A percentile compares a stretch with the other conserved stretches of the same genome.
Conservation (phyloP, 176 grass and related monocot genomes). For the Oryza longistaminata region DNA sequence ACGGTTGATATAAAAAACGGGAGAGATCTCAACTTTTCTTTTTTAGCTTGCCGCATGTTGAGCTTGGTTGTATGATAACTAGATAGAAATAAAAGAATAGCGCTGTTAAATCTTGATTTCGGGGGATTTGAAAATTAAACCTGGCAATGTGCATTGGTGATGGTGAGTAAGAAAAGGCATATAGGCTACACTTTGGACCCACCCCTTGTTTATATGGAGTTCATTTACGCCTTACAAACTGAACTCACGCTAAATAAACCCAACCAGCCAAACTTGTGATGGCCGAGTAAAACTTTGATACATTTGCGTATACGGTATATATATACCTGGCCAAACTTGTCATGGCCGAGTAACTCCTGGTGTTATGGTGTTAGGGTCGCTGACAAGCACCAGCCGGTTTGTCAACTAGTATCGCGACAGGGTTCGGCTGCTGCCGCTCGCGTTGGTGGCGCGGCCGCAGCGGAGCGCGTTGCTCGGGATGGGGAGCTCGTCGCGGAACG, state of each 20-base stretch:
- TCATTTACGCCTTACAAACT: neutral
- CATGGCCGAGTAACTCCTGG: neutral
- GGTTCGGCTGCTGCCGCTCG: neutral
- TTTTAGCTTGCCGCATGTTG: too few relatives aligned
- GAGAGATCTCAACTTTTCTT: too few relatives aligned
- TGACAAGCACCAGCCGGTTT: neutral
- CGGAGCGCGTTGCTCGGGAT: constrained; percentile 66
- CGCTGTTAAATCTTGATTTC: too few relatives aligned
- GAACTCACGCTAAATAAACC: neutral
- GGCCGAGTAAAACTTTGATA: neutral
- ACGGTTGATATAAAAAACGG: too few relatives aligned
- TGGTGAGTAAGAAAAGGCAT: too few relatives aligned
- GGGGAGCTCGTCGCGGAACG: constrained; percentile 69
- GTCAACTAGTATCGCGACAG: neutral
- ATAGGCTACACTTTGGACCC: too few relatives aligned
- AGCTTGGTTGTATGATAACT: too few relatives aligned
- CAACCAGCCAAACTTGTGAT: constrained; percentile 1
- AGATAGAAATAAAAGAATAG: too few relatives aligned
- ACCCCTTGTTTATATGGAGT: neutral
- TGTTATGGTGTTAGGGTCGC: neutral
- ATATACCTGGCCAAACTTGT: neutral
- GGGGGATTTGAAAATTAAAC: too few relatives aligned
- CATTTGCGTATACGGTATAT: neutral
- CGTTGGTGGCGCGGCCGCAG: constrained; percentile 57
- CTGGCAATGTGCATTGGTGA: too few relatives aligned